Conservation (phyloP, 345 rosid genomes). For the Citrus reticulata region DNA sequence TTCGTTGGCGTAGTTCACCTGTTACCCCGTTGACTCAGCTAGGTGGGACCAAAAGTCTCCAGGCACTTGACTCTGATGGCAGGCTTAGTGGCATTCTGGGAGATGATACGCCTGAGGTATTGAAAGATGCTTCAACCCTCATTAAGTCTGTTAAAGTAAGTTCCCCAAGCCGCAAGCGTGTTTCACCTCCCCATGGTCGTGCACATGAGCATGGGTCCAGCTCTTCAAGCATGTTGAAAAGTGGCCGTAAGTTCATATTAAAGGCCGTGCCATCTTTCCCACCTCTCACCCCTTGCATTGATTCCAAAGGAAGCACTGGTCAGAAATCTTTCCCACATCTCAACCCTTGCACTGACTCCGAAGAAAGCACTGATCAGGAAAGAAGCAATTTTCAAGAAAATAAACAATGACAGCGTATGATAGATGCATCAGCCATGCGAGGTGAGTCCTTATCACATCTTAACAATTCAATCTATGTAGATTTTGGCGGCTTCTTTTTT, state of each 20-base stretch:
- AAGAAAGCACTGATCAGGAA: slow-evolving; percentile 15
- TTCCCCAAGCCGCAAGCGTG: slow-evolving; percentile 53
- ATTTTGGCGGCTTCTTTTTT: neutral
- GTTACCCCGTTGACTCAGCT: slow-evolving; percentile 31
- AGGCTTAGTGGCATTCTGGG: slow-evolving; percentile 26
- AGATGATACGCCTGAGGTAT: slow-evolving; percentile 51
- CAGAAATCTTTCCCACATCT: slow-evolving; percentile 33
- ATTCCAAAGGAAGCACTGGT: slow-evolving; percentile 7
- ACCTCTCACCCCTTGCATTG: slow-evolving; percentile 46
- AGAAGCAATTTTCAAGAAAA: slow-evolving; percentile 22
- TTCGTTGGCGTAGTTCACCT: slow-evolving; percentile 37
- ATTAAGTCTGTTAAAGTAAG: slow-evolving; percentile 36
- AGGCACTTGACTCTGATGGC: slow-evolving; percentile 21
- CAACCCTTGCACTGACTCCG: slow-evolving; percentile 36
- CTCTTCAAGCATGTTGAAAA: slow-evolving; percentile 39
- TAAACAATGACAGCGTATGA: slow-evolving; percentile 8
- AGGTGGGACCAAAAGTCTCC: slow-evolving; percentile 23
- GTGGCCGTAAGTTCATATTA: slow-evolving; percentile 55
- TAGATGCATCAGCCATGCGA: neutral
- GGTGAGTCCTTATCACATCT: slow-evolving; percentile 10
- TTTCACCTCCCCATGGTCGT: slow-evolving; percentile 44
- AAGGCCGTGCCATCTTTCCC: slow-evolving; percentile 55
- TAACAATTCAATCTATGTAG: neutral
- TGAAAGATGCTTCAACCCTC: slow-evolving; percentile 36
- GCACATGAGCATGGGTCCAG: slow-evolving; percentile 24